phyloP scores from a whole-genome alignment of 257 asterid species.

The Nicotiana undulata region DNA sequence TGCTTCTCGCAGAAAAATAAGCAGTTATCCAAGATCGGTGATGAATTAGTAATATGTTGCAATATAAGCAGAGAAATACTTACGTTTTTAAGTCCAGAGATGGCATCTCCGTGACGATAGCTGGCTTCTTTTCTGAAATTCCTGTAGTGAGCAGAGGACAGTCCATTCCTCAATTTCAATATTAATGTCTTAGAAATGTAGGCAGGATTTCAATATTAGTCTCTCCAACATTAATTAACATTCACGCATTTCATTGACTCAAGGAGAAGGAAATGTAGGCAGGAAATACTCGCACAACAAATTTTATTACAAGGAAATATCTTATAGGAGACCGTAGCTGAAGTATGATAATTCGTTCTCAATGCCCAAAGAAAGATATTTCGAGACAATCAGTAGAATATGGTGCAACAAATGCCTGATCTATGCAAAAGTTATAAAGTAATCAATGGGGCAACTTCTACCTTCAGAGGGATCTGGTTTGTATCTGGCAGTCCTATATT shows the following conservation, averaged over 20 bases:
- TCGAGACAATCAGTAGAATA: neutral
- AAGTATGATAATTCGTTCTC: neutral
- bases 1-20: neutral
- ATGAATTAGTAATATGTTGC: neutral
- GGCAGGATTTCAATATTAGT: too few relatives aligned
- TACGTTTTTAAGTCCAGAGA: constrained; percentile 63
- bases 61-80: constrained; percentile 3
- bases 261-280: neutral
- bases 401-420: neutral
- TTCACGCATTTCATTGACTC: neutral
- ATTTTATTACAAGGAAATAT: neutral
- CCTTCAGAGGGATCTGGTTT: constrained; percentile 73
- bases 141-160: constrained; percentile 27
- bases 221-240: neutral
- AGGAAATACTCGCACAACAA: neutral
- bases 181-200: neutral
- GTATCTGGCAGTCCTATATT: constrained; percentile 73
- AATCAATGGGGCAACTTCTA: constrained; percentile 14
- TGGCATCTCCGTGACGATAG: constrained; percentile 36
- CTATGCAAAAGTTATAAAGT: neutral
- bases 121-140: constrained; percentile 40
- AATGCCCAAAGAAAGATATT: neutral
- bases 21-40: neutral
- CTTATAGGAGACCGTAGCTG: neutral
- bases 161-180: neutral